Percentiles rank a stretch among this genome's conserved stretches.
These are phyloP conservation scores for Aspergillus sclerotioniger DNA, from an alignment of 495 filamentous ascomycete species.

Conservation along the genomic window DNA sequence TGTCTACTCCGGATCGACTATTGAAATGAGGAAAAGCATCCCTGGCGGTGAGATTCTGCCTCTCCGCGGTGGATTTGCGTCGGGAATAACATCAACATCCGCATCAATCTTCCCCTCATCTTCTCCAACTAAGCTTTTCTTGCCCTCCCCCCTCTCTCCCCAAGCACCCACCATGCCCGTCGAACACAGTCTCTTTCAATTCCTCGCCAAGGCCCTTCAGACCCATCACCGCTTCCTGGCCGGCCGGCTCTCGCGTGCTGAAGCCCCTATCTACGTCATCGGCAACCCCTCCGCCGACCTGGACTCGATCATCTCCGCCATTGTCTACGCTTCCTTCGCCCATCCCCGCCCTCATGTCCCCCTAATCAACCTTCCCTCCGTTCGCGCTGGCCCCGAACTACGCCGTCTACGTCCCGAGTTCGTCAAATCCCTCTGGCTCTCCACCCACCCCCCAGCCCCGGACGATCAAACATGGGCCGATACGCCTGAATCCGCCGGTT, in stretches of 20 bases:
- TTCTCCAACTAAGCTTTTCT: background rate
- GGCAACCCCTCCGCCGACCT: slow-evolving; percentile 65
- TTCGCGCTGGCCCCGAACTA: slow-evolving; percentile 55
- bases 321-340: slow-evolving; percentile 84
- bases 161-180: background rate
- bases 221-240: slow-evolving; percentile 35
- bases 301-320: slow-evolving; percentile 82
- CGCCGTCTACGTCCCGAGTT: slow-evolving; percentile 76
- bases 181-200: slow-evolving; percentile 32
- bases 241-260: slow-evolving; percentile 21
- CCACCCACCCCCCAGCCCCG: slow-evolving; percentile 31
- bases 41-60: slow-evolving; percentile 1
- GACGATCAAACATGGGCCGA: slow-evolving; percentile 28
- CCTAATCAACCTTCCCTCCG: slow-evolving; percentile 69
- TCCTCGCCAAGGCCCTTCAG: slow-evolving; percentile 38
- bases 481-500: slow-evolving; percentile 27
- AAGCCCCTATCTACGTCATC: slow-evolving; percentile 44
- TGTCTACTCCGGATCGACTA: no score
- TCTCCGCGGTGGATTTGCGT: no score
- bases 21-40: no score
- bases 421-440: slow-evolving; percentile 40
- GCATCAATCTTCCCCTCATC: no score
- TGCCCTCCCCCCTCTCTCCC: background rate
- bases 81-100: no score
- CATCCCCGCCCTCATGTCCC: slow-evolving; percentile 67